Evolutionary conservation across 1,284 basidiomycete species (phyloP), one percentile per base, ranked within the genome.

Genomic region (Cryptococcus amylolentus): DNA sequence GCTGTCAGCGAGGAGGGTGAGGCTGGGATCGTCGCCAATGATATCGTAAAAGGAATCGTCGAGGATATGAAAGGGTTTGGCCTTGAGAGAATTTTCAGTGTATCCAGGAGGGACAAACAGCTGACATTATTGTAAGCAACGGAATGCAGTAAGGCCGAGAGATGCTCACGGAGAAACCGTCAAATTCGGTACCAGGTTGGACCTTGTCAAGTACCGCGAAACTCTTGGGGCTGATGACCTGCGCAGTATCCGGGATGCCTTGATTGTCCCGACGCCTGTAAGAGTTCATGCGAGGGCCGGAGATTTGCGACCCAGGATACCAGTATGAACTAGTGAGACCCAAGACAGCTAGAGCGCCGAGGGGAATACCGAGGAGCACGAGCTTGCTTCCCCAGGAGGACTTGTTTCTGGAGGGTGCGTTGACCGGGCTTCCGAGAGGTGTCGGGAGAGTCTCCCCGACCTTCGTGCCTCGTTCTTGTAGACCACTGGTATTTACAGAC

Each of bases 1-100:
- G 1, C 80, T 80, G 41, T 66, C 61, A 0, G 84, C 83, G 23
- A 89, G 80, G 56, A 81, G 72, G 5, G 80, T 80, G 49, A 89
- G 81, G 0, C 81, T 81, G 4, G 88, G 82, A 39, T 78, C 75
- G 7, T 73, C 63, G 1, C 88, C 87, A 3, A 89, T 81, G 60
- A 88, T 78, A 37, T 65, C 49, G 56, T 85, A 74, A 72, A 89
- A 89, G 5, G 73, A 78, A 5, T 75, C 63, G 65, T 88, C 81
- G 66, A 87, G 87, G 55, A 86, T 78, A 68, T 88, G 86, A 76
- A 89, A 87, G 67, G 76, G 76, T 46, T 65, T 65, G 2, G 58
- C 62, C 26, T 54, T 56, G 31, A 75, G 65, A 2, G 65, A 56
- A 4, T 60, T 53, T 7, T 52, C 47, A 12, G 57, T 64, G 5